Evolutionary conservation across 495 filamentous ascomycete species (phyloP), one percentile per base, ranked within the genome.

Genomic region (Penicillium soppii): DNA sequence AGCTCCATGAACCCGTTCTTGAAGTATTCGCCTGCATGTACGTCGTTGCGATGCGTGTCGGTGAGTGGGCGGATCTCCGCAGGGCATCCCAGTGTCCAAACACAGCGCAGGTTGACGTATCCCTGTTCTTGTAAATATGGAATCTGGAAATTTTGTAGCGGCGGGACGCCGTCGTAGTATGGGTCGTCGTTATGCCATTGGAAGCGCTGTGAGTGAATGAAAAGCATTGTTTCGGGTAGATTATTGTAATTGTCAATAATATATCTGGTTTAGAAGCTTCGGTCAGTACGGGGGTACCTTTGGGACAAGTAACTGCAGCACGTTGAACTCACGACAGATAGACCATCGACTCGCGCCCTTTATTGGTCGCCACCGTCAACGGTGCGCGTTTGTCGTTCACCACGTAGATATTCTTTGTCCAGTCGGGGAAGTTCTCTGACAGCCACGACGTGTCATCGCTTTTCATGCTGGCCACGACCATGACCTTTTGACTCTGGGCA

Each of bases 71-170:
- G 75, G 50, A 88, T 79, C 58, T 85, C 82, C 0, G 56, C 70
- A 0, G 83, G 83, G 53, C 84, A 88, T 1, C 84, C 84, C 1
- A 82, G 70, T 5, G 66, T 63, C 83, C 80, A 84, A 52, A 71
- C 79, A 61, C 84, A 88, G 47, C 83, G 83, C n/a, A 86, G 68
- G 52, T 85, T 87, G 38, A 80, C 80, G 55, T 86, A 87, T 39
- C 84, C 83, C 43, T 72, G 63, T 50, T 73, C 57, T 43, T 72
- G 71, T 27, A 86, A 68, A 56, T 86, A 80, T 1, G 76, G 65
- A 2, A 81, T 50, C 45, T 81, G 79, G 52, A 86, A 75, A 38
- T 75, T 73, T 26, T 63, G 69, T 7, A 87, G 70, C 56, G 78
- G 73, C 0, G 72, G 71, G 16, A 76, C 69, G 0, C 73, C 71